Evolutionary conservation across 768 basidiomycete species (phyloP).

Genomic region (Podaxis sp.): DNA sequence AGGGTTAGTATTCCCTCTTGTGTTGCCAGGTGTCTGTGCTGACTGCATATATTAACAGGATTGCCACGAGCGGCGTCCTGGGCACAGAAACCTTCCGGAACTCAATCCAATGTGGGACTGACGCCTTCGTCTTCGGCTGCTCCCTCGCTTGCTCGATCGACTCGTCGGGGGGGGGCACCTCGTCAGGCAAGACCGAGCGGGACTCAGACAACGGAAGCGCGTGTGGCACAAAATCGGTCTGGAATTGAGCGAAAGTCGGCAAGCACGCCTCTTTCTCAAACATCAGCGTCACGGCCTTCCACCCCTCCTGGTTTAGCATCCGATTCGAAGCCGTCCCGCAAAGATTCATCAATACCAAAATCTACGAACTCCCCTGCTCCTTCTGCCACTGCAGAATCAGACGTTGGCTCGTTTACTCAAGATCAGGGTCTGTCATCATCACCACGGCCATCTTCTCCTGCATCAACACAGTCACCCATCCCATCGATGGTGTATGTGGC

Average conservation of each 20-base stretch:
- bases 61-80: constrained; percentile 69
- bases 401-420: constrained; percentile 40
- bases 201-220: constrained; percentile 27
- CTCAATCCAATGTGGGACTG: constrained; percentile 13
- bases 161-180: constrained; percentile 36
- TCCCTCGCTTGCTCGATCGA: constrained; percentile 28
- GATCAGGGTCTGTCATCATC: constrained; percentile 38
- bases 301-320: constrained; percentile 46
- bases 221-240: constrained; percentile 26
- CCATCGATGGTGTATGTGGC: constrained; percentile 26
- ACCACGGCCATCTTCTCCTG: constrained; percentile 29
- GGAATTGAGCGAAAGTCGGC: constrained; percentile 40
- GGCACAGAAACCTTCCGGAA: constrained; percentile 40
- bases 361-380: constrained; percentile 40
- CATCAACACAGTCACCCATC: constrained; percentile 28
- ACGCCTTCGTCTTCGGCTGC: constrained; percentile 14
- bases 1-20: constrained; percentile 30
- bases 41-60: constrained; percentile 27
- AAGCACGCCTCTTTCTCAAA: constrained; percentile 41
- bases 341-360: constrained; percentile 18
- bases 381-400: constrained; percentile 48
- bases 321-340: constrained; percentile 32
- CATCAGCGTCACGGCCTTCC: constrained; percentile 52
- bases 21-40: neutral
- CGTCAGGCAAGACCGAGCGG: constrained; percentile 43